Conservation (phyloP, 2,329 filamentous ascomycete genomes). For the Mycosphaerelloides madeirae region DNA sequence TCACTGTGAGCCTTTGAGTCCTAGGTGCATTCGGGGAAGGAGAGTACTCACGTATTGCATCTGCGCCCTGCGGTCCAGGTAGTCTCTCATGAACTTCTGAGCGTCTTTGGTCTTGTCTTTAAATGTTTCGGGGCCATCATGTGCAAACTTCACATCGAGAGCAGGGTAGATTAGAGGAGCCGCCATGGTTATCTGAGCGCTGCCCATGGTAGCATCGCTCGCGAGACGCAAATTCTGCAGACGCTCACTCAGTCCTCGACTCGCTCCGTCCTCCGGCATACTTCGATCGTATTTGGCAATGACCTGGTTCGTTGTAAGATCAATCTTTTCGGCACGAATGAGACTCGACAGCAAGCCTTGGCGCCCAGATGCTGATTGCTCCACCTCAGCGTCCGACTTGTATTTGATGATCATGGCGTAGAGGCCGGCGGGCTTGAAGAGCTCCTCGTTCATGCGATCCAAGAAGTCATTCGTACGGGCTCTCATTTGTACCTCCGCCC, state of each 20-base stretch:
- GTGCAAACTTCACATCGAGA: conserved; percentile 32
- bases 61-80: conserved; percentile 48
- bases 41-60: conserved; percentile 39
- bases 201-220: conserved; percentile 38
- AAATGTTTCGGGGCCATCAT: conserved; percentile 23
- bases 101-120: conserved; percentile 28
- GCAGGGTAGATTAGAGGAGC: conserved; percentile 49
- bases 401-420: conserved; percentile 50
- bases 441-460: conserved; percentile 51
- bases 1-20: conserved; percentile 32
- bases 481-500: conserved; percentile 36
- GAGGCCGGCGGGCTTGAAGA: conserved; percentile 55
- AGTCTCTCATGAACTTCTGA: conserved; percentile 42
- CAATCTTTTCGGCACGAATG: conserved; percentile 28
- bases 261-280: conserved; percentile 2
- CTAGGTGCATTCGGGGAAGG: not conserved
- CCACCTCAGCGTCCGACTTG: conserved; percentile 23
- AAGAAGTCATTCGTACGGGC: conserved; percentile 51
- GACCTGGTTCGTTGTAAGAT: conserved; percentile 35
- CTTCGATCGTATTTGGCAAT: conserved; percentile 23
- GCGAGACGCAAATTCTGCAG: conserved; percentile 36
- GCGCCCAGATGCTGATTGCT: conserved; percentile 1
- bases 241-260: conserved; percentile 20
- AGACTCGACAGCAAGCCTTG: conserved; percentile 3
- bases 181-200: conserved; percentile 41